Base-by-base conservation (phyloP, 257 asterid species). In the Cordia subcordata region DNA sequence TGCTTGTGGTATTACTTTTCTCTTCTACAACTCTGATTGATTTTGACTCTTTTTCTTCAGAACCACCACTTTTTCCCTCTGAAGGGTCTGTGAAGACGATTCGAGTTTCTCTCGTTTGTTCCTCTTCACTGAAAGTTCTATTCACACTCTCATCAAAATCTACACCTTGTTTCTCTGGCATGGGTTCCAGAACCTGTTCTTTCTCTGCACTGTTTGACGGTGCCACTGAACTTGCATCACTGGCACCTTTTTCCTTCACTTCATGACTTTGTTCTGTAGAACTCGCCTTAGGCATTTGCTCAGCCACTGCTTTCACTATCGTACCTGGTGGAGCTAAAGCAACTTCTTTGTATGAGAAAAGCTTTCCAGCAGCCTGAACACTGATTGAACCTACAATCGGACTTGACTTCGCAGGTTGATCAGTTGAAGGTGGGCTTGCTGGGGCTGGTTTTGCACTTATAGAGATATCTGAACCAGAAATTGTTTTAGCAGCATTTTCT, bases 271-370 rank as follows among this genome's bases (percentile, higher is more conserved):
- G 77, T 60, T 75, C 88, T 1, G 66, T 33, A 60, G 73, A 67
- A 37, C 60, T 70, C 54, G 70, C 80, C 60, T 70, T 71, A 10
- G 78, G 75, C 14, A 68, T 63, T 60, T 79, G 79, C 71, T 80
- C 95, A 4, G 83, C 66, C 15, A 78, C 93, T 62, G 87, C 84
- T 78, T 85, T 88, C 52, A 81, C 94, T 52, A 74, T 83, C 59
- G 87, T 79, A 62, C 96, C 95, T 17, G 96, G 95, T 53, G 87
- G 86, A 67, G 94, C 95, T 58, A 88, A 68, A 72, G 95, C 96
- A 59, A 88, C 95, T 68, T 88, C 95, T 74, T 86, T 88, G 81
- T 88, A 88, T 4, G 96, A 85, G 64, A 88, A 88, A 11, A 72
- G 78, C 70, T 90, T 90, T 71, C 92, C 85, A 33, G 86, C 77